Conservation (phyloP, 1,139 yeast species). For the Geotrichum europaeum region DNA sequence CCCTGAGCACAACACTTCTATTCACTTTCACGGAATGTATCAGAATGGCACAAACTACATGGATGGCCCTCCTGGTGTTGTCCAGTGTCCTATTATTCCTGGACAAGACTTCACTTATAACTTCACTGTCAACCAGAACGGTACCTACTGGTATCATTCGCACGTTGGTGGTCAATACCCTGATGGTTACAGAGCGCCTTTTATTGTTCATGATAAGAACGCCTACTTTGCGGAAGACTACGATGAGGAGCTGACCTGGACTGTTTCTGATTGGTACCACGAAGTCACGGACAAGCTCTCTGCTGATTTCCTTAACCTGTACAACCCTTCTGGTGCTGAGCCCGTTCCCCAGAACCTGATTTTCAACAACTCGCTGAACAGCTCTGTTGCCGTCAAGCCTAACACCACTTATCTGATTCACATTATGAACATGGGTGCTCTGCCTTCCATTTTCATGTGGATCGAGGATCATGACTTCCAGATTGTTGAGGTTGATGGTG, state of each 20-base stretch:
- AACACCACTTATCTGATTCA: slow-evolving; percentile 74
- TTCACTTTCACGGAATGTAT: slow-evolving; percentile 91
- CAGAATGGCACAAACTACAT: slow-evolving; percentile 64
- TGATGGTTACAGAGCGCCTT: slow-evolving; percentile 83
- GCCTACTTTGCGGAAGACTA: slow-evolving; percentile 49
- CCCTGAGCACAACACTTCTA: slow-evolving; percentile 53
- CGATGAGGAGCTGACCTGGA: slow-evolving; percentile 68
- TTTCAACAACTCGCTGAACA: slow-evolving; percentile 71
- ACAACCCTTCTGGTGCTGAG: slow-evolving; percentile 95
- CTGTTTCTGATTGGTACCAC: slow-evolving; percentile 84
- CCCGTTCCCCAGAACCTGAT: slow-evolving; percentile 80
- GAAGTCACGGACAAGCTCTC: slow-evolving; percentile 48
- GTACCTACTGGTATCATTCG: slow-evolving; percentile 94
- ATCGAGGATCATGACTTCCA: slow-evolving; percentile 79
- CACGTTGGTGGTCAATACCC: slow-evolving; percentile 82
- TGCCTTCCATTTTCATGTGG: slow-evolving; percentile 77
- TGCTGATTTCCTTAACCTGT: slow-evolving; percentile 51
- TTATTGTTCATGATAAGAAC: slow-evolving; percentile 59
- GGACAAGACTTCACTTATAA: slow-evolving; percentile 63
- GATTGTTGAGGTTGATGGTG: slow-evolving; percentile 80
- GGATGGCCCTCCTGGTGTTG: slow-evolving; percentile 86
- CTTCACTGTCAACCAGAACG: slow-evolving; percentile 80
- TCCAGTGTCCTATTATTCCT: slow-evolving; percentile 84
- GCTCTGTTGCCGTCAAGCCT: slow-evolving; percentile 67
- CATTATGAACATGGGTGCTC: slow-evolving; percentile 76